Evolutionary conservation across 805 yeast species (phyloP).

Genomic region (Saturnispora silvae): DNA sequence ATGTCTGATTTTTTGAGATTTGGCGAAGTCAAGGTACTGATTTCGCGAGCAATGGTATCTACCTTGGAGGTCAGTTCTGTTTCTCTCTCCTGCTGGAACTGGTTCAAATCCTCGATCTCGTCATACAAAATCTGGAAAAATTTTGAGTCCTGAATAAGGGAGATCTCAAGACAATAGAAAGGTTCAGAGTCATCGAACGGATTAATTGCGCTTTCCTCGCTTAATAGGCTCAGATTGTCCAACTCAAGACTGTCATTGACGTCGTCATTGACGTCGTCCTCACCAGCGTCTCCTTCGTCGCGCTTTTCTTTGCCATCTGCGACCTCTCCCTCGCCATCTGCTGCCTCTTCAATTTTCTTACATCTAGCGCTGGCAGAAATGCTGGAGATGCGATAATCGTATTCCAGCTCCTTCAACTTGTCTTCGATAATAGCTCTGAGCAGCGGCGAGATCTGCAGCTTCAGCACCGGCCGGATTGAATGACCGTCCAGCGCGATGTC

Average conservation of each 20-base stretch:
- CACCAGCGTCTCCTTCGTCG: too few relatives aligned
- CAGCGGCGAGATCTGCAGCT: slow-evolving; percentile 18
- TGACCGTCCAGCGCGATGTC: slow-evolving; percentile 14
- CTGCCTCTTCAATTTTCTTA: too few relatives aligned
- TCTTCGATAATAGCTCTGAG: slow-evolving; percentile 13
- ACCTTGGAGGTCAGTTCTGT: slow-evolving; percentile 32
- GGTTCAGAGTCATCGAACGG: slow-evolving; percentile 19
- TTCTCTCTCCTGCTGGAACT: slow-evolving; percentile 34
- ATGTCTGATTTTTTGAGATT: slow-evolving; percentile 39
- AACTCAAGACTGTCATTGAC: background rate
- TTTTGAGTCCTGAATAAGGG: slow-evolving; percentile 43
- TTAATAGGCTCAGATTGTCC: too few relatives aligned
- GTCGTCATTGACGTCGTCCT: background rate
- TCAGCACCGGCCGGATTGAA: slow-evolving; percentile 17
- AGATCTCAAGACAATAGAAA: slow-evolving; percentile 23
- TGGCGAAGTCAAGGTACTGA: slow-evolving; percentile 33
- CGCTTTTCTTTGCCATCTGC: too few relatives aligned
- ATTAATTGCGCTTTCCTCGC: slow-evolving; percentile 10
- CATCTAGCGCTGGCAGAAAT: too few relatives aligned
- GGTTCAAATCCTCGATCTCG: slow-evolving; percentile 41
- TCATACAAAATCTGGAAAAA: slow-evolving; percentile 49
- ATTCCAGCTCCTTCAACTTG: slow-evolving; percentile 14
- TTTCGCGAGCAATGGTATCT: slow-evolving; percentile 29
- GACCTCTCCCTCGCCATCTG: too few relatives aligned
- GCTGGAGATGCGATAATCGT: slow-evolving; percentile 13